phyloP scores from a whole-genome alignment of 2,329 filamentous ascomycete genomes.

The Pseudocercospora eumusae region DNA sequence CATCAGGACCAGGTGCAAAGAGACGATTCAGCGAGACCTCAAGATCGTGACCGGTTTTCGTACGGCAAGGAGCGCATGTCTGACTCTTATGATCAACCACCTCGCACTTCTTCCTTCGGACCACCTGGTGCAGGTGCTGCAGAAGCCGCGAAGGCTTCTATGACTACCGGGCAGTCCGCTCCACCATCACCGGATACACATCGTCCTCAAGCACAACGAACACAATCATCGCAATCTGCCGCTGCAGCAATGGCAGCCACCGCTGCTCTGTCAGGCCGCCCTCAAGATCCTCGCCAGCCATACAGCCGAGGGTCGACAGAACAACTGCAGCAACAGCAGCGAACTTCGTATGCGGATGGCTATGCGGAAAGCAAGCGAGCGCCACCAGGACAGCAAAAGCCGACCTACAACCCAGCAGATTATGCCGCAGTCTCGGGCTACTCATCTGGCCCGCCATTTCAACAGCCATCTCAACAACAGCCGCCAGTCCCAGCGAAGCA shows the following conservation, averaged over 20 bases:
- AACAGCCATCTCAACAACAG: slow-evolving; percentile 50
- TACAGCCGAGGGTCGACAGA: slow-evolving; percentile 51
- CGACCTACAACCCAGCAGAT: slow-evolving; percentile 72
- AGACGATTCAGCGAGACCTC: slow-evolving; percentile 28
- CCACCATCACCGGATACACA: slow-evolving; percentile 51
- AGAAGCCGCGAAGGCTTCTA: slow-evolving; percentile 52
- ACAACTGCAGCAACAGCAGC: slow-evolving; percentile 28
- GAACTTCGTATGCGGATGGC: slow-evolving; percentile 40
- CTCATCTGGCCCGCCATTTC: slow-evolving; percentile 40
- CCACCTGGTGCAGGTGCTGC: slow-evolving; percentile 43
- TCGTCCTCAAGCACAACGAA: slow-evolving; percentile 50
- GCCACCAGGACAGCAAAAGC: slow-evolving; percentile 46
- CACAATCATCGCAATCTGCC: slow-evolving; percentile 52
- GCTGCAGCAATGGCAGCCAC: slow-evolving; percentile 52
- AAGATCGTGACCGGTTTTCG: slow-evolving; percentile 46
- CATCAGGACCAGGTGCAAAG: slow-evolving; percentile 43
- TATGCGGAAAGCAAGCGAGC: slow-evolving; percentile 35
- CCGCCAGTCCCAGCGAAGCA: slow-evolving; percentile 57
- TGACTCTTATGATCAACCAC: slow-evolving; percentile 42
- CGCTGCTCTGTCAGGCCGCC: slow-evolving; percentile 43
- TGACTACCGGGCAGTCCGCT: slow-evolving; percentile 41
- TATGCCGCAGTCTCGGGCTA: slow-evolving; percentile 58
- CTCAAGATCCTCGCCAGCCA: slow-evolving; percentile 43
- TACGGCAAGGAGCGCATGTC: slow-evolving; percentile 50
- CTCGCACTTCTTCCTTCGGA: slow-evolving; percentile 45